These are phyloP conservation scores for Delonix regia DNA, from an alignment of 306 rosid genomes.

Conservation along the genomic window DNA sequence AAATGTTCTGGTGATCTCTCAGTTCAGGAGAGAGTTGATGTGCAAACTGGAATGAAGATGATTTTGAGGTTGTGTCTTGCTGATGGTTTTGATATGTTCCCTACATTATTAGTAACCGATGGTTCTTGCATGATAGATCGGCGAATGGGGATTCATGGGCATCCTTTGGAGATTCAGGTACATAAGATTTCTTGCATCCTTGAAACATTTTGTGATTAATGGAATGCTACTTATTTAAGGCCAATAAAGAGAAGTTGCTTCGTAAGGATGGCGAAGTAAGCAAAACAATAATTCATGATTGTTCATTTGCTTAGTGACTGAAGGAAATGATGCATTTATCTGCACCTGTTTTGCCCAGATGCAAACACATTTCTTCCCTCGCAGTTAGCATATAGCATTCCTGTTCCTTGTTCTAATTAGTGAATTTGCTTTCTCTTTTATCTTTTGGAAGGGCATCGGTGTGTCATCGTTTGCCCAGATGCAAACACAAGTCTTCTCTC, in stretches of 20 bases:
- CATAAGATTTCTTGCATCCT: constrained; percentile 21
- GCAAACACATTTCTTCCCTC: constrained; percentile 1
- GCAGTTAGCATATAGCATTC: constrained; percentile 7
- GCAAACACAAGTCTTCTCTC: background rate
- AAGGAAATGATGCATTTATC: background rate
- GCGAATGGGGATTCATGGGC: constrained; percentile 94
- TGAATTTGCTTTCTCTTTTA: constrained; percentile 28
- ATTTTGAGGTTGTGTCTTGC: constrained; percentile 81
- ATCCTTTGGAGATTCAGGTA: constrained; percentile 91
- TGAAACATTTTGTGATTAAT: background rate
- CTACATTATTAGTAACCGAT: constrained; percentile 80
- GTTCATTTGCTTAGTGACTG: constrained; percentile 25
- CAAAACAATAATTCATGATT: background rate
- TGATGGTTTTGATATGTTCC: constrained; percentile 95
- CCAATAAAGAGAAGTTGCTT: constrained; percentile 9
- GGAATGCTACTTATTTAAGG: constrained; percentile 13
- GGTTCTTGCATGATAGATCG: constrained; percentile 97
- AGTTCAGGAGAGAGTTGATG: constrained; percentile 92
- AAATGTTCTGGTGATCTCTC: constrained; percentile 79
- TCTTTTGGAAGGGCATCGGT: background rate
- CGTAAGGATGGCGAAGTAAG: background rate
- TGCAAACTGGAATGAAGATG: constrained; percentile 92
- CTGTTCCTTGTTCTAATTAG: constrained; percentile 16
- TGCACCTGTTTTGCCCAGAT: constrained; percentile 4
- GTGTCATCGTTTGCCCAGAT: background rate